Evolutionary conservation across 176 grass and related monocot species (phyloP).

Genomic region (Canna indica): DNA sequence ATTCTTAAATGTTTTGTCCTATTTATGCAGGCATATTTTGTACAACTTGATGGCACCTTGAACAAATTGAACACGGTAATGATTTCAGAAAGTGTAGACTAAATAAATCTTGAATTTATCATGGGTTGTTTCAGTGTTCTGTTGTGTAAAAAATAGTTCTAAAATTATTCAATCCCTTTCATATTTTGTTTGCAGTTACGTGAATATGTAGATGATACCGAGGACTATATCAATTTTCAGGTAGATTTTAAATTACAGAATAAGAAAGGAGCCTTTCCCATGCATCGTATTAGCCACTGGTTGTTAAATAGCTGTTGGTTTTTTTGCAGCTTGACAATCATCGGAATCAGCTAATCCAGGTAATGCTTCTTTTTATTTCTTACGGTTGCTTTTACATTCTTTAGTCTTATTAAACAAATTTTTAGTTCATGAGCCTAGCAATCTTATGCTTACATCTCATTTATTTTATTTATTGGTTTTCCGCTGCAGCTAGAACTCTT

Average conservation of each 20-base stretch:
- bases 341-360: conserved; percentile 26
- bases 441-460: background rate
- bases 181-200: conserved; percentile 15
- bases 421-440: background rate
- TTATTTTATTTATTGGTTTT: background rate
- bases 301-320: background rate
- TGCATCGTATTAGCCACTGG: background rate
- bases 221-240: conserved; percentile 30
- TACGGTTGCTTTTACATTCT: background rate
- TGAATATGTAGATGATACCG: conserved; percentile 24
- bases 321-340: conserved; percentile 24
- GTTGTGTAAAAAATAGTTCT: background rate
- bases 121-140: background rate
- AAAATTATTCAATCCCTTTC: background rate
- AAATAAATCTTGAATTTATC: background rate
- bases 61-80: conserved; percentile 25
- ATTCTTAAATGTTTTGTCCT: background rate
- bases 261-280: background rate
- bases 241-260: background rate
- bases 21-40: conserved; percentile 15
- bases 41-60: conserved; percentile 16
- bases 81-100: background rate
- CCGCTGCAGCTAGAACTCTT: conserved; percentile 18
- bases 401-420: background rate
- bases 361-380: background rate